These are phyloP conservation scores for Leptodermis oblonga DNA, from an alignment of 257 asterid genomes.

Conservation along the genomic window DNA sequence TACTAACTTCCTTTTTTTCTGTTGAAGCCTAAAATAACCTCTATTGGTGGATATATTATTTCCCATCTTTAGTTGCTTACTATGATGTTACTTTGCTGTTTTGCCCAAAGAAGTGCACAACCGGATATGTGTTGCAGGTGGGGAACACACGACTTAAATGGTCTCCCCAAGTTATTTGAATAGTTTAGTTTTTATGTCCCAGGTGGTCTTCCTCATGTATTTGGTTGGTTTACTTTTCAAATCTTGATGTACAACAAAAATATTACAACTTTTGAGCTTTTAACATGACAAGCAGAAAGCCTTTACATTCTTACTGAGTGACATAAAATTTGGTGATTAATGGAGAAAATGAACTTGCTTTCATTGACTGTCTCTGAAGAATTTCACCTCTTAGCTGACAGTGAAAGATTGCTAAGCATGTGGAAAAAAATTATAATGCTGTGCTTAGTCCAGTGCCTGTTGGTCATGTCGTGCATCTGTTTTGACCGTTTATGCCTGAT, in stretches of 20 bases:
- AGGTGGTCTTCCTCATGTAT: neutral
- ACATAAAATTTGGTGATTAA: neutral
- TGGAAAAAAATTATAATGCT: neutral
- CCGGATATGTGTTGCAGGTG: conserved; percentile 86
- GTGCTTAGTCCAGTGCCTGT: neutral
- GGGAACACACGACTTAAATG: conserved; percentile 82
- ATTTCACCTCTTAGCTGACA: neutral
- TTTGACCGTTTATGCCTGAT: neutral
- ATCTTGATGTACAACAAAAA: neutral
- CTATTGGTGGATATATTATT: neutral
- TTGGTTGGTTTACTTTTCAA: neutral
- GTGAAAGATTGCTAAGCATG: no score
- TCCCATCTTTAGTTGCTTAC: neutral
- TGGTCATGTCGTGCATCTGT: neutral
- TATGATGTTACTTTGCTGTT: conserved; percentile 16
- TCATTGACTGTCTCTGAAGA: neutral
- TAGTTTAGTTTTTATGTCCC: neutral
- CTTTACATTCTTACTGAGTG: neutral
- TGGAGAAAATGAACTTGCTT: neutral
- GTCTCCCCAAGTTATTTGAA: conserved; percentile 80
- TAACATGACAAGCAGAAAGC: neutral
- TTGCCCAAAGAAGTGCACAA: conserved; percentile 47
- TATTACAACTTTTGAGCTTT: neutral
- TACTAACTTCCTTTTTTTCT: neutral
- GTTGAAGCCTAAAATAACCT: neutral